Evolutionary conservation across 192 early-diverging fungal genomes (phyloP).

Genomic region (Entomortierella parvispora): DNA sequence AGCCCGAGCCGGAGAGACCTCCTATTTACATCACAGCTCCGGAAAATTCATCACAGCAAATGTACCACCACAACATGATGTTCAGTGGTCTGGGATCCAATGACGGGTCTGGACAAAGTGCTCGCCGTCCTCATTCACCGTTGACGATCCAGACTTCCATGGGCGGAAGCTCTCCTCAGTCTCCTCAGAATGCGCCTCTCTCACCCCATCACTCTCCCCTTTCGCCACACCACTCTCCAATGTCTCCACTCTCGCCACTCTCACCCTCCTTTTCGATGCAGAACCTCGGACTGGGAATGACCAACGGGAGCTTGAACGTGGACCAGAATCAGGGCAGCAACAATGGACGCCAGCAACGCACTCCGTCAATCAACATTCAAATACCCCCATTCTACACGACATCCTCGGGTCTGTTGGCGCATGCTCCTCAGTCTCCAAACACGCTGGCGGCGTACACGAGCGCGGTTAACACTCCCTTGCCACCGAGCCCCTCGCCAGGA

Average conservation of each 20-base stretch:
- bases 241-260: conserved; percentile 33
- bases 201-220: conserved; percentile 49
- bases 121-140: conserved; percentile 44
- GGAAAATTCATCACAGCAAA: conserved; percentile 49
- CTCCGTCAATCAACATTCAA: conserved; percentile 47
- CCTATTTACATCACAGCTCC: conserved; percentile 68
- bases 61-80: conserved; percentile 51
- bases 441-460: conserved; percentile 57
- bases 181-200: conserved; percentile 24
- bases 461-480: conserved; percentile 64
- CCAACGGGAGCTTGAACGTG: conserved; percentile 18
- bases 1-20: conserved; percentile 57
- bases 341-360: conserved; percentile 17
- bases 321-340: conserved; percentile 14
- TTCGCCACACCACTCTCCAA: conserved; percentile 44
- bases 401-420: conserved; percentile 25
- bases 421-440: conserved; percentile 54
- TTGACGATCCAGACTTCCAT: conserved; percentile 54
- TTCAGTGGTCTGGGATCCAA: conserved; percentile 27
- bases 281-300: conserved; percentile 44
- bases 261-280: conserved; percentile 44
- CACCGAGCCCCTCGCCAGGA: conserved; percentile 60
- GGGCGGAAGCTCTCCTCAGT: conserved; percentile 31
- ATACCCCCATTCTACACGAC: conserved; percentile 40
- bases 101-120: conserved; percentile 18